Evolutionary conservation across 2,329 filamentous ascomycete species (phyloP).

Genomic region (Paraphoma chrysanthemicola): DNA sequence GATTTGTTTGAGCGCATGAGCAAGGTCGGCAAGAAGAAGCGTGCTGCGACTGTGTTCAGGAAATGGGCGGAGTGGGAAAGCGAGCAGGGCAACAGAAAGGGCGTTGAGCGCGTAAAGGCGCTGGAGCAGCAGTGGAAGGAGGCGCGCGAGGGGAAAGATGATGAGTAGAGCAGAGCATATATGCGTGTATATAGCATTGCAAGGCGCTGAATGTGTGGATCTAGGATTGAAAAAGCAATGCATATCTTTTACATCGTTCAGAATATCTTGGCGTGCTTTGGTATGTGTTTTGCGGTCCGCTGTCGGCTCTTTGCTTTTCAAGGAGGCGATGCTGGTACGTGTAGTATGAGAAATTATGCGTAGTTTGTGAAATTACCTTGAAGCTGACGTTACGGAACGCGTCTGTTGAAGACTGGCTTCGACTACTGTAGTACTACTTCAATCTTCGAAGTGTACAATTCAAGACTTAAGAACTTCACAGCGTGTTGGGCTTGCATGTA

Average conservation of each 20-base stretch:
- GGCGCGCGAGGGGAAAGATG: constrained; percentile 28
- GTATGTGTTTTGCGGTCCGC: not conserved
- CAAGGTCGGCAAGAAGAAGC: constrained; percentile 74
- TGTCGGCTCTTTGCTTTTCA: no score
- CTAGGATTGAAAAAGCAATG: not conserved
- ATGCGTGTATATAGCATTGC: not conserved
- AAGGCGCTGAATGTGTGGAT: not conserved
- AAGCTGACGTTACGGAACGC: no score
- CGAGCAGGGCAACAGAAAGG: constrained; percentile 70
- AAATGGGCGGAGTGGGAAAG: constrained; percentile 91
- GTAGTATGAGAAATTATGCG: no score
- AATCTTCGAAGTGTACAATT: no score
- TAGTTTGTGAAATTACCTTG: no score
- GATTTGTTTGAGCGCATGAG: constrained; percentile 83
- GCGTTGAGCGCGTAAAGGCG: constrained; percentile 72
- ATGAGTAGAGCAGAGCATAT: constrained; percentile 11
- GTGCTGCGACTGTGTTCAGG: constrained; percentile 88
- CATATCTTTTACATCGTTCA: not conserved
- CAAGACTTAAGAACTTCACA: no score
- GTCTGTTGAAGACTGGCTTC: no score
- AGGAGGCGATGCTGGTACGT: no score
- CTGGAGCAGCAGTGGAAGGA: constrained; percentile 75
- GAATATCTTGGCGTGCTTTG: not conserved
- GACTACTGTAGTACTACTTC: no score
- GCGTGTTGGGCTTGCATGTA: no score